Percentiles rank a stretch among this genome's conserved stretches.
Evolutionary conservation across 2,329 filamentous ascomycete species (phyloP).

Genomic region (Bipolaris gigantea): DNA sequence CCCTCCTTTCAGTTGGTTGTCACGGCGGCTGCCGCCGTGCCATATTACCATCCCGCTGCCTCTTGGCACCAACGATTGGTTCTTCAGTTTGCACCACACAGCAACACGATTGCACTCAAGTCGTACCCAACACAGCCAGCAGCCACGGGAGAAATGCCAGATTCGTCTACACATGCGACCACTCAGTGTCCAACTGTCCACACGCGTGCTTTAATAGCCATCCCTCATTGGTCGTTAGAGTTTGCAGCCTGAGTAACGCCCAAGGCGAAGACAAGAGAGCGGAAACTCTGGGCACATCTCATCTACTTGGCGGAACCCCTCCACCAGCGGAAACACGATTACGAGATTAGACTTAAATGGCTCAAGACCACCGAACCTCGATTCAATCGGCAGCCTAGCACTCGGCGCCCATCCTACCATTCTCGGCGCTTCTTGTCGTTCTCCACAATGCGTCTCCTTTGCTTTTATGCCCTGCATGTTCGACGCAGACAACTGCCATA

Average conservation of each 20-base stretch:
- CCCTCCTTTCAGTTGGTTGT: too few relatives aligned
- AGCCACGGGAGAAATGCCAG: background rate
- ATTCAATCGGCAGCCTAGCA: background rate
- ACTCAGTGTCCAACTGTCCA: background rate
- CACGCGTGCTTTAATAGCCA: background rate
- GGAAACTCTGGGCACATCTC: slow-evolving; percentile 9
- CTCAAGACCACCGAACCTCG: background rate
- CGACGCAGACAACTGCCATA: background rate
- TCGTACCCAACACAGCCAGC: background rate
- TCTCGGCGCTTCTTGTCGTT: slow-evolving; percentile 3
- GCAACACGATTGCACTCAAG: background rate
- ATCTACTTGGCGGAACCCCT: slow-evolving; percentile 6
- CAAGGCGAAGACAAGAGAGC: slow-evolving; percentile 12
- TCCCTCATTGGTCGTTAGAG: background rate
- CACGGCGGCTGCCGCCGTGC: too few relatives aligned
- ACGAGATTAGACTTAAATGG: background rate
- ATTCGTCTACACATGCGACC: background rate
- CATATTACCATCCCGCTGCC: background rate
- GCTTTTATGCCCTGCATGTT: background rate
- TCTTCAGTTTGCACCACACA: background rate
- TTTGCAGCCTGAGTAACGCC: background rate
- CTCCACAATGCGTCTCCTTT: background rate
- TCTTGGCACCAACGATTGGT: background rate
- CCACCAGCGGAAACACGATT: background rate
- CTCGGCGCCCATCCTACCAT: slow-evolving; percentile 1